Evolutionary conservation across 1,139 yeast genomes (phyloP).

Genomic region (Kodamaea ohmeri): DNA sequence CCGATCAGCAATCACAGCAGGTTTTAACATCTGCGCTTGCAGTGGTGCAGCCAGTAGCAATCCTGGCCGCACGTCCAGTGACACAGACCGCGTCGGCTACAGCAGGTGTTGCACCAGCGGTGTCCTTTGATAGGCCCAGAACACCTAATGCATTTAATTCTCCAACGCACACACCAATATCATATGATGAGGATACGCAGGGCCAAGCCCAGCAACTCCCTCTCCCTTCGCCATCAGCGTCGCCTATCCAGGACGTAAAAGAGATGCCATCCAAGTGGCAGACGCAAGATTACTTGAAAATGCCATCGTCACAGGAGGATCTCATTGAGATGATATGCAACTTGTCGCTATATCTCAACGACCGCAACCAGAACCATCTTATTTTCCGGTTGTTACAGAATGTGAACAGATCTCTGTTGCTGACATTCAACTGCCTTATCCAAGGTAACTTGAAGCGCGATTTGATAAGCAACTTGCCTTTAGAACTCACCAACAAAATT

Average conservation of each 20-base stretch:
- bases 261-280: slow-evolving; percentile 8
- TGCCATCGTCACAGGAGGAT: slow-evolving; percentile 42
- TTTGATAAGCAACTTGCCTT: slow-evolving; percentile 65
- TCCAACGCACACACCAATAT: slow-evolving; percentile 38
- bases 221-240: slow-evolving; percentile 67
- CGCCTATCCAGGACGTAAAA: slow-evolving; percentile 48
- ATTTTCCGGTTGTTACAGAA: slow-evolving; percentile 64
- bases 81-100: neutral
- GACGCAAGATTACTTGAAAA: slow-evolving; percentile 24
- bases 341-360: slow-evolving; percentile 36
- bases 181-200: slow-evolving; percentile 29
- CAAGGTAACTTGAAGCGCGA: slow-evolving; percentile 69
- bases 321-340: slow-evolving; percentile 35
- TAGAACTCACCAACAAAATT: slow-evolving; percentile 72
- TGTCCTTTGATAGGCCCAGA: slow-evolving; percentile 20
- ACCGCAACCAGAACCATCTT: slow-evolving; percentile 41
- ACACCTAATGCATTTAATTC: slow-evolving; percentile 34
- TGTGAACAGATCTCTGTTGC: slow-evolving; percentile 65
- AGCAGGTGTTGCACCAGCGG: neutral
- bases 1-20: slow-evolving; percentile 4
- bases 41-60: slow-evolving; percentile 7
- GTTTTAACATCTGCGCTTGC: slow-evolving; percentile 2
- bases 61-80: neutral
- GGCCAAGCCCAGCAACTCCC: slow-evolving; percentile 46
- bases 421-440: slow-evolving; percentile 61